Evolutionary conservation across 2,329 filamentous ascomycete species (phyloP).

Genomic region (Sporothrix sp.): DNA sequence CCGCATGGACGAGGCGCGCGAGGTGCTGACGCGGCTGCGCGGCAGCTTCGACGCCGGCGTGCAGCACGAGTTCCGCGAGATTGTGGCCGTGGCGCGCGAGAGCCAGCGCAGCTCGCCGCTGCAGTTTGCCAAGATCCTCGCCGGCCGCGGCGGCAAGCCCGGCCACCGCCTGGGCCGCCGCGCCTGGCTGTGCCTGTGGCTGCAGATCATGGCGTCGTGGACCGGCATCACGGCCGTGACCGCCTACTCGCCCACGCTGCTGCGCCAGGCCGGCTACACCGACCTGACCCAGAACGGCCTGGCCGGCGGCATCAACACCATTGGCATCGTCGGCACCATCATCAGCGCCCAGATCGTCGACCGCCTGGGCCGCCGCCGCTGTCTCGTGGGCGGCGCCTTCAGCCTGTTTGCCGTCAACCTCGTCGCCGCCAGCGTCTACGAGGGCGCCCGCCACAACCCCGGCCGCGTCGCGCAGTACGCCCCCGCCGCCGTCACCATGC

Average conservation of each 20-base stretch:
- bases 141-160: conserved; percentile 25
- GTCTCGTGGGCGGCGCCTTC: conserved; percentile 31
- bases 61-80: conserved; percentile 31
- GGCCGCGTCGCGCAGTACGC: conserved; percentile 30
- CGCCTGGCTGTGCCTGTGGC: conserved; percentile 30
- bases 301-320: conserved; percentile 40
- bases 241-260: conserved; percentile 28
- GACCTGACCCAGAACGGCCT: conserved; percentile 36
- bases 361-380: conserved; percentile 33
- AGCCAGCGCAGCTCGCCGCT: conserved; percentile 29
- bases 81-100: conserved; percentile 31
- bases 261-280: conserved; percentile 26
- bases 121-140: conserved; percentile 30
- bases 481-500: conserved; percentile 36
- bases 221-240: conserved; percentile 34
- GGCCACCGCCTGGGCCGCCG: conserved; percentile 31
- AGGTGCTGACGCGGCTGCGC: conserved; percentile 24
- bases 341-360: conserved; percentile 43
- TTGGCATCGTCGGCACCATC: conserved; percentile 42
- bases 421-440: conserved; percentile 34
- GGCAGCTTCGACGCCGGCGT: conserved; percentile 27
- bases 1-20: conserved; percentile 23
- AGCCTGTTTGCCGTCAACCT: conserved; percentile 30
- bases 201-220: conserved; percentile 36
- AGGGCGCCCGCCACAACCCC: conserved; percentile 28